Evolutionary conservation across 2,329 filamentous ascomycete genomes (phyloP).

Genomic region (Pseudonectria foliicola): DNA sequence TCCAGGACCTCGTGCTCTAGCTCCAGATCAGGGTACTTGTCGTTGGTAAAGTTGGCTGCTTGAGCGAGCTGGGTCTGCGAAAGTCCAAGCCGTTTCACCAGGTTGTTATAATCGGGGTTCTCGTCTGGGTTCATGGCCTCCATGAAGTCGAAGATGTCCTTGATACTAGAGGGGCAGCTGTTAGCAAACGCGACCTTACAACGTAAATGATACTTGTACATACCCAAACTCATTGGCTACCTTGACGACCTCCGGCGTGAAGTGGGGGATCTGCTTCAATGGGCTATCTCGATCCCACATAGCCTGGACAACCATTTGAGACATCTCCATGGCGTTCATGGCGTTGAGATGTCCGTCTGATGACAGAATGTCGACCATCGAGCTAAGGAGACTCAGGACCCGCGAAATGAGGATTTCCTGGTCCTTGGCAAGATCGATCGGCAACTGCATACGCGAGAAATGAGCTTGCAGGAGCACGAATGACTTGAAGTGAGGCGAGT

Average conservation of each 20-base stretch:
- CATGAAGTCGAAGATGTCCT: slow-evolving; percentile 97
- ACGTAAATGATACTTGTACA: slow-evolving; percentile 19
- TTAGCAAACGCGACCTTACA: slow-evolving; percentile 22
- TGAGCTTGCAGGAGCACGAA: slow-evolving; percentile 97
- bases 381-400: slow-evolving; percentile 79
- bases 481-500: slow-evolving; percentile 97
- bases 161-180: slow-evolving; percentile 51
- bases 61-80: slow-evolving; percentile 76
- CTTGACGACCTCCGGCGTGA: slow-evolving; percentile 75
- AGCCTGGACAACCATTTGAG: slow-evolving; percentile 96
- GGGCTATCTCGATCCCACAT: slow-evolving; percentile 99
- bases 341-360: slow-evolving; percentile 95
- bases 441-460: slow-evolving; percentile 94
- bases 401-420: slow-evolving; percentile 83
- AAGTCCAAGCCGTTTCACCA: slow-evolving; percentile 73
- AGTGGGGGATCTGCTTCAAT: slow-evolving; percentile 96
- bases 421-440: slow-evolving; percentile 91
- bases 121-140: slow-evolving; percentile 96
- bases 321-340: slow-evolving; percentile 98
- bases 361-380: slow-evolving; percentile 88
- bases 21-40: slow-evolving; percentile 92
- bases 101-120: slow-evolving; percentile 69
- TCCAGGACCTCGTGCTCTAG: slow-evolving; percentile 84
- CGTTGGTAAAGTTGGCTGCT: slow-evolving; percentile 91
- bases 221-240: slow-evolving; percentile 73